These are phyloP conservation scores for Neoboletus subvelutipes DNA, from an alignment of 768 basidiomycete species.

Conservation along the genomic window DNA sequence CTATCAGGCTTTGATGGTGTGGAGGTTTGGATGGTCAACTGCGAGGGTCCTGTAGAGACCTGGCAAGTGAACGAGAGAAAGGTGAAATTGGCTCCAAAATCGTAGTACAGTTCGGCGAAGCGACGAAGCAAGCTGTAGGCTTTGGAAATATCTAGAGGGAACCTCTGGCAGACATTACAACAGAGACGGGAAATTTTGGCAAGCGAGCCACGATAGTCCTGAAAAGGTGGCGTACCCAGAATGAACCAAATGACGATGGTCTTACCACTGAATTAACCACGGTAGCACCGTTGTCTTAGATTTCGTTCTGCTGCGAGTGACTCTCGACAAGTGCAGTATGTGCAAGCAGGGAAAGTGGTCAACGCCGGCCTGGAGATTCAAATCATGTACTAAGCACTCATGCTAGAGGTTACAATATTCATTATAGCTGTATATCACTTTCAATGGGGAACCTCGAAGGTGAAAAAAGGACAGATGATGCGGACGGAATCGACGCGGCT, in stretches of 20 bases:
- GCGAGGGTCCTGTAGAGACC: constrained; percentile 56
- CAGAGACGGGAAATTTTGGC: not conserved
- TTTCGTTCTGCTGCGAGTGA: not conserved
- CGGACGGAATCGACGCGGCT: constrained; percentile 13
- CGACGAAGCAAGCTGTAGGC: not conserved
- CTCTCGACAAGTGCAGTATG: too few species aligned
- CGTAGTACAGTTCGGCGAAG: not conserved
- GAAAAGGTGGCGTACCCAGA: too few species aligned
- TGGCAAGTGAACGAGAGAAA: constrained; percentile 52
- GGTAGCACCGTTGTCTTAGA: not conserved
- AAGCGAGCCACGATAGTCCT: not conserved
- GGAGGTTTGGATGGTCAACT: constrained; percentile 61
- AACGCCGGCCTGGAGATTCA: not conserved
- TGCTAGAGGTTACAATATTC: not conserved
- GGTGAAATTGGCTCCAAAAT: constrained; percentile 16
- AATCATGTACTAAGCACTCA: not conserved
- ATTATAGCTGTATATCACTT: not conserved
- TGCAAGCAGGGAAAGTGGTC: not conserved
- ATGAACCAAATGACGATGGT: too few species aligned
- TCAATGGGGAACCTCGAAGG: not conserved
- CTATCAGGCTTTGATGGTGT: constrained; percentile 42
- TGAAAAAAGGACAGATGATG: constrained; percentile 4
- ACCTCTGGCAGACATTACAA: not conserved
- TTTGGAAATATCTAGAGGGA: not conserved
- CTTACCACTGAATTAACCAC: too few species aligned